Percentiles rank a stretch among this genome's conserved stretches.
These are phyloP conservation scores for Blakeslea trispora DNA, from an alignment of 371 early-diverging fungal genomes.

Conservation along the genomic window DNA sequence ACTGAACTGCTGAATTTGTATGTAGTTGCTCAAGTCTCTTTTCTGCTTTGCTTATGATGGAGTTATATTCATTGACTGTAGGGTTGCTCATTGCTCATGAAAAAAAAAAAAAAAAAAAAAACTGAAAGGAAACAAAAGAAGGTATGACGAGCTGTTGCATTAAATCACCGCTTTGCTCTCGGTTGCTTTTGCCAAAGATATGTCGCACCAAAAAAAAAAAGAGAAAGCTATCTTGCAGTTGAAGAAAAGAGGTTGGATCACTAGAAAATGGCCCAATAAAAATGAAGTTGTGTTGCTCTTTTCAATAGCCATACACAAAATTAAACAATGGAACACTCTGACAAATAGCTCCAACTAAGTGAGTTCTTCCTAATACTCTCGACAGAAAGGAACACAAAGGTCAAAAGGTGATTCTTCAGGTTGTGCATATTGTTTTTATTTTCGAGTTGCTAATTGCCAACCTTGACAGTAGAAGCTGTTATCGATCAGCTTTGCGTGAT, in stretches of 20 bases:
- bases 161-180: too few relatives aligned
- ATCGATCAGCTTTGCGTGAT: conserved; percentile 8
- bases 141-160: too few relatives aligned
- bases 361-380: conserved; percentile 5
- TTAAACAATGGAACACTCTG: conserved; percentile 10
- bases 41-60: background rate
- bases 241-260: too few relatives aligned
- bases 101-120: too few relatives aligned
- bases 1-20: background rate
- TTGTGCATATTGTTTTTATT: conserved; percentile 8
- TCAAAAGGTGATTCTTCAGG: conserved; percentile 2
- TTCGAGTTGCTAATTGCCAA: conserved; percentile 7
- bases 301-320: conserved; percentile 6
- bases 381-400: conserved; percentile 2
- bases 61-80: too few relatives aligned
- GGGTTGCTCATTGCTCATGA: too few relatives aligned
- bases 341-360: conserved; percentile 4
- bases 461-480: conserved; percentile 15
- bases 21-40: conserved; percentile 8
- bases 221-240: too few relatives aligned
- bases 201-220: too few relatives aligned
- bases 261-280: too few relatives aligned
- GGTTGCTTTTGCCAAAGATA: too few relatives aligned
- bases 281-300: too few relatives aligned
- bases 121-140: too few relatives aligned